These are phyloP conservation scores for Malus domestica DNA, from an alignment of 306 rosid species.

Conservation along the genomic window ASM211411v1 NC_041802.1:7882501-7883000, in stretches of 20 bases:
- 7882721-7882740: slow-evolving; percentile 51
- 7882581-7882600: slow-evolving; percentile 68
- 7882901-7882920: slow-evolving; percentile 53
- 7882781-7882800: neutral
- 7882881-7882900: slow-evolving; percentile 53
- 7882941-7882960: slow-evolving; percentile 56
- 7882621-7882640: slow-evolving; percentile 29
- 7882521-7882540: neutral
- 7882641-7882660: slow-evolving; percentile 47
- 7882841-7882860: neutral
- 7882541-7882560: slow-evolving; percentile 2
- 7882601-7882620: slow-evolving; percentile 62
- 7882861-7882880: neutral
- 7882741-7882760: slow-evolving; percentile 60
- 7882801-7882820: neutral
- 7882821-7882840: neutral
- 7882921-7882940: slow-evolving; percentile 58
- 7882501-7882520: neutral
- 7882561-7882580: slow-evolving; percentile 50
- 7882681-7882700: slow-evolving; percentile 48
- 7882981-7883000: slow-evolving; percentile 34
- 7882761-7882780: slow-evolving; percentile 55
- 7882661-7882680: slow-evolving; percentile 61
- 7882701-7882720: slow-evolving; percentile 29
- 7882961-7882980: slow-evolving; percentile 31